Conservation (phyloP, 2,329 filamentous ascomycete species). For the Fusarium sp. region DNA sequence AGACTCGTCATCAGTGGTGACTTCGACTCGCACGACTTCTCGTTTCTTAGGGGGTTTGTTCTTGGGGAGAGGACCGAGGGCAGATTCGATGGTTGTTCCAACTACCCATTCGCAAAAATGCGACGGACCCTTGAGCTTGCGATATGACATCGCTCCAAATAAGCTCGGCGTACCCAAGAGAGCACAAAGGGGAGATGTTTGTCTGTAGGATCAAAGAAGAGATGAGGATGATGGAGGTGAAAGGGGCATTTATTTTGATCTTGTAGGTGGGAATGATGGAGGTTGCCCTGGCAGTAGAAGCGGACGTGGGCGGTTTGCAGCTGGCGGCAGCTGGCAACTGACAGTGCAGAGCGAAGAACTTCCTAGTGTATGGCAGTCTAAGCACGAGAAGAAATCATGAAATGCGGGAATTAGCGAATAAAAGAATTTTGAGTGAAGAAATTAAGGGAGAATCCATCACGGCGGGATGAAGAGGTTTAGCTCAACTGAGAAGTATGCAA, state of each 20-base stretch:
- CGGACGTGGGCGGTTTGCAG: not conserved
- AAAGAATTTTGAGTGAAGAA: not conserved
- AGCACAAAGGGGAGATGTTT: conserved; percentile 3
- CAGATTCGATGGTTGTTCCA: conserved; percentile 54
- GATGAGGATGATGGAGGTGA: not conserved
- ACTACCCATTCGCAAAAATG: conserved; percentile 60
- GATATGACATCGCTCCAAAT: conserved; percentile 31
- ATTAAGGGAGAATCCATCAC: not conserved
- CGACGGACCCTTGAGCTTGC: conserved; percentile 41
- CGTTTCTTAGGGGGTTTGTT: conserved; percentile 47
- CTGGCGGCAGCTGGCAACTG: conserved; percentile 29
- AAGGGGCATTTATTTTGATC: not conserved
- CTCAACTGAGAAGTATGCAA: conserved; percentile 65
- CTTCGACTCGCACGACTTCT: conserved; percentile 58
- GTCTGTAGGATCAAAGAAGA: conserved; percentile 17
- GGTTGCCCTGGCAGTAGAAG: not conserved
- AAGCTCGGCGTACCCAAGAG: conserved; percentile 14
- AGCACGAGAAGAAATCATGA: not conserved
- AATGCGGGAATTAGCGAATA: not conserved
- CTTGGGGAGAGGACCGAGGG: conserved; percentile 49
- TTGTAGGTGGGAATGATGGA: not conserved
- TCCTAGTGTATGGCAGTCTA: not conserved
- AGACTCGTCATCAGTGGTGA: conserved; percentile 68
- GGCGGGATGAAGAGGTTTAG: not conserved
- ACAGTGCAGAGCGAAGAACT: not conserved